Evolutionary conservation across 345 rosid genomes (phyloP), one percentile per base, ranked within the genome.

Genomic region (Clarkia xantiana): DNA sequence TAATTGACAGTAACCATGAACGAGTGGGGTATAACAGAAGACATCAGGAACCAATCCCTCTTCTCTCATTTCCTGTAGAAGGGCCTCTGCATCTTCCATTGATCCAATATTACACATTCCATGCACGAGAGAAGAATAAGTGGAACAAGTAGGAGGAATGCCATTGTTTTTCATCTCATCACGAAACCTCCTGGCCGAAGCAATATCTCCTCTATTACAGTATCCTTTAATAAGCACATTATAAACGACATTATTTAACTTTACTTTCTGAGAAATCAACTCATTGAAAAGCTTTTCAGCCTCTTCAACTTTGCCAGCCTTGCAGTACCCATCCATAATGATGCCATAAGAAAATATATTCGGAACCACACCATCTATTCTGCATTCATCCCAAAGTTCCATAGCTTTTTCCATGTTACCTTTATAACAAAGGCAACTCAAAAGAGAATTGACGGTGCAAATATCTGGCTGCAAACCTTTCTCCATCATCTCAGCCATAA

Each of bases 311-410:
- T 67, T 75, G 44, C 70, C 70, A 53, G 77, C 86, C 64, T 74
- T 79, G 66, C 94, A 83, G 46, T 67, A 83, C 40, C 94, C 90
- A 63, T 68, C 79, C 49, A 86, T 80, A 79, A 83, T 67, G 43
- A 80, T 72, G 40, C 82, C 80, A 53, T 83, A 80, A 11, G 90
- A 65, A 69, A 64, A 61, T 58, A 77, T 39, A 70, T 76, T 66
- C 23, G 81, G 79, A 61, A 51, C 51, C 56, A 73, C 46, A 58
- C 78, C 84, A 54, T 55, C 62, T 42, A 49, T 71, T 60, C 53
- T 68, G 68, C 72, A 72, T 45, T 72, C 74, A 68, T 55, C 64
- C 90, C 86, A 83, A 60, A 83, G 70, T 18, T 44, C 64, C 43
- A 66, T 51, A 56, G 85, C 90, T 64, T 77, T 88, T 52, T 83